phyloP scores from a whole-genome alignment of 2,329 filamentous ascomycete genomes.

The Stagonosporopsis cucurbitacearum region DNA sequence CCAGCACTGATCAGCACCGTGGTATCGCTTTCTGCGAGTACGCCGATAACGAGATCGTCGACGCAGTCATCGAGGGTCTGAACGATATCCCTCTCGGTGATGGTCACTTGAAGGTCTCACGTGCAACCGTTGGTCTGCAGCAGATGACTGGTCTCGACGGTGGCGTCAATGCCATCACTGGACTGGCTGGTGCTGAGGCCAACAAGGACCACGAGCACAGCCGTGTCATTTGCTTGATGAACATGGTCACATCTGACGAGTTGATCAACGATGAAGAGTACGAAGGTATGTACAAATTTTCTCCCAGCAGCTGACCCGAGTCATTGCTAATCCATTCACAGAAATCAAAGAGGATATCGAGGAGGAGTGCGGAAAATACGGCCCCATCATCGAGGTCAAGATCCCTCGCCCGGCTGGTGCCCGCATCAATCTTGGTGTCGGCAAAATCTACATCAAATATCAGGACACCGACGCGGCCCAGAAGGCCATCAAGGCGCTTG shows the following conservation, averaged over 20 bases:
- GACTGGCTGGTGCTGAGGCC: slow-evolving; percentile 89
- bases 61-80: slow-evolving; percentile 86
- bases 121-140: slow-evolving; percentile 92
- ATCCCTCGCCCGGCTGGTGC: slow-evolving; percentile 86
- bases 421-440: slow-evolving; percentile 84
- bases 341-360: slow-evolving; percentile 96
- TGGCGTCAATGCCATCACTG: slow-evolving; percentile 96
- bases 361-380: slow-evolving; percentile 93
- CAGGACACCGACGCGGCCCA: slow-evolving; percentile 77
- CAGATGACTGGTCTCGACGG: slow-evolving; percentile 92
- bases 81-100: slow-evolving; percentile 95
- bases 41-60: slow-evolving; percentile 75
- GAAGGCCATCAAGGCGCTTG: slow-evolving; percentile 86
- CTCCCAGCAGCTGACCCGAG: background rate
- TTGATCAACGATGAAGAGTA: slow-evolving; percentile 94
- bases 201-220: slow-evolving; percentile 75
- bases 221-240: slow-evolving; percentile 88
- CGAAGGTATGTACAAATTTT: slow-evolving; percentile 68
- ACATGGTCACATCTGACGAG: slow-evolving; percentile 98
- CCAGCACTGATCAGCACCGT: slow-evolving; percentile 81
- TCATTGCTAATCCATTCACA: slow-evolving; percentile 14
- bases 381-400: slow-evolving; percentile 85
- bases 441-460: slow-evolving; percentile 98
- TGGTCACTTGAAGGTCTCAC: slow-evolving; percentile 80
- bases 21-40: slow-evolving; percentile 98